Conservation (phyloP, 2,329 filamentous ascomycete genomes). For the Xylariomycetidae sp. region DNA sequence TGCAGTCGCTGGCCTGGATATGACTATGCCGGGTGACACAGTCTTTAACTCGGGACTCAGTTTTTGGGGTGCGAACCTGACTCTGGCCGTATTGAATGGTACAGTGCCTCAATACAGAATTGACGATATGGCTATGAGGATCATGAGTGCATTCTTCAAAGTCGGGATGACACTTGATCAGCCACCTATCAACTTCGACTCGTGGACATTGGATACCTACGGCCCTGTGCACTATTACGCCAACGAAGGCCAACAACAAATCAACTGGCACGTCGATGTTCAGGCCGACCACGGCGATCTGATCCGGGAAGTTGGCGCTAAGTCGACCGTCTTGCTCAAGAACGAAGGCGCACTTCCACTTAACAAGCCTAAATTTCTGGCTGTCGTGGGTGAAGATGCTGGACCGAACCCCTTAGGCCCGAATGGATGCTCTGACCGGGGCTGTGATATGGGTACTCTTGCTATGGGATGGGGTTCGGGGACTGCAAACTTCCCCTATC, state of each 20-base stretch:
- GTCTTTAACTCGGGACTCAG: constrained; percentile 66
- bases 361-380: constrained; percentile 70
- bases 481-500: constrained; percentile 68
- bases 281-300: constrained; percentile 65
- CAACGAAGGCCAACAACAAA: constrained; percentile 55
- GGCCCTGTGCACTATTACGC: constrained; percentile 64
- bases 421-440: constrained; percentile 72
- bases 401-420: constrained; percentile 69
- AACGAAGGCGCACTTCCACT: constrained; percentile 74
- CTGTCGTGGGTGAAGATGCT: constrained; percentile 79
- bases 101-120: constrained; percentile 82
- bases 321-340: constrained; percentile 85
- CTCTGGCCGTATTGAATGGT: constrained; percentile 81
- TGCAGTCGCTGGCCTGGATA: constrained; percentile 72
- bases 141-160: constrained; percentile 67
- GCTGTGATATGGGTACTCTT: constrained; percentile 55
- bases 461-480: constrained; percentile 80
- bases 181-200: constrained; percentile 72
- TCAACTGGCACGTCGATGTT: constrained; percentile 85
- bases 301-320: constrained; percentile 73
- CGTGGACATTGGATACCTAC: constrained; percentile 76
- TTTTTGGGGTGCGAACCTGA: constrained; percentile 85
- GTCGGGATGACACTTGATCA: constrained; percentile 50
- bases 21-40: constrained; percentile 86
- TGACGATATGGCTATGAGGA: constrained; percentile 89